Evolutionary conservation across 345 rosid genomes (phyloP), one percentile per base, ranked within the genome.

Genomic region (Gynandropsis gynandra): DNA sequence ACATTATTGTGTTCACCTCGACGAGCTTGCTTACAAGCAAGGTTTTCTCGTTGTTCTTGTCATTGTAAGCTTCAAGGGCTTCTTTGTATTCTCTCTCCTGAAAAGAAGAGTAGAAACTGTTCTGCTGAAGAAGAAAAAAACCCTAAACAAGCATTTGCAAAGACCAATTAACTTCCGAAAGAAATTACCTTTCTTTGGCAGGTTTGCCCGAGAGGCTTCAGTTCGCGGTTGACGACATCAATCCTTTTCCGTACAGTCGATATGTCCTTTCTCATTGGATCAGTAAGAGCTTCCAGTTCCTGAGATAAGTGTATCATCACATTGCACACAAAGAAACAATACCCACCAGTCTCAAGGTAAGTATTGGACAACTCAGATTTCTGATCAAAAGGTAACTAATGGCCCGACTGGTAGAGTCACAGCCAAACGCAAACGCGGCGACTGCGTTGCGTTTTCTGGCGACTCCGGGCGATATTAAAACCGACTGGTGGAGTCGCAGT

Each of bases 11-110:
- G 31, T 43, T 57, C 61, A 90, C 98, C 95, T 90, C 98, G 85
- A 77, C 73, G 50, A 90, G 54, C 56, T 80, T 84, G 74, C 75
- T 55, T 47, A 90, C 79, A 39, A 82, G 67, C 63, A 77, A 77
- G 55, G 82, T 56, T 72, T 80, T 92, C 61, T 87, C 98, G 72
- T 76, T 87, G 46, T 71, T 87, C 79, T 84, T 90, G 49, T 84
- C 95, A 50, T 87, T 87, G 51, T 80, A 87, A 63, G 84, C 79
- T 70, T 87, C 96, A 39, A 92, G 68, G 8, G 75, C 89, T 71
- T 92, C 95, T 71, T 65, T 92, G 69, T 82, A 92, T 56, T 92
- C 98, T 56, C 69, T 87, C 70, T 92, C 98, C 96, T 92, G n/a
- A n/a, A n/a, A 68, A 42, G n/a, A 54, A 34, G 17, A 34, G 27